Evolutionary conservation across 1,284 basidiomycete species (phyloP).

Genomic region (Ceratobasidium sp.): DNA sequence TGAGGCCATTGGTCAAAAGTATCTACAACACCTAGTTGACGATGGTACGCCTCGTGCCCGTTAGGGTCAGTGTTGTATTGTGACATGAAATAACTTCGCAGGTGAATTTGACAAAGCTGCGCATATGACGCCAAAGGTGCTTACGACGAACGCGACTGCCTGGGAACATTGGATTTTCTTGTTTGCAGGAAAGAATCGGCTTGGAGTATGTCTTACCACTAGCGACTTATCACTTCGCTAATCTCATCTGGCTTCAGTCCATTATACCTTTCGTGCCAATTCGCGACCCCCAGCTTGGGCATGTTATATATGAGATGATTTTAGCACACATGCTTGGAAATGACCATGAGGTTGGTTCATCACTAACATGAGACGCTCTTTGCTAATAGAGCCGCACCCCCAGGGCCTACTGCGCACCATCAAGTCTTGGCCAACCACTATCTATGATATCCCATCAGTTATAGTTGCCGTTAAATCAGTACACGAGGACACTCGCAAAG

Average conservation of each 20-base stretch:
- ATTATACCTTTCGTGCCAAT: slow-evolving; percentile 94
- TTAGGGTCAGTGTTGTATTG: background rate
- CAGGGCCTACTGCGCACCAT: slow-evolving; percentile 84
- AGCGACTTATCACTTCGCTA: slow-evolving; percentile 7
- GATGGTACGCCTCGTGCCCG: slow-evolving; percentile 69
- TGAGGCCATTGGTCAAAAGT: slow-evolving; percentile 83
- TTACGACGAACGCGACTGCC: slow-evolving; percentile 79
- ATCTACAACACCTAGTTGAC: slow-evolving; percentile 82
- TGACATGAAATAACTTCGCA: slow-evolving; percentile 54
- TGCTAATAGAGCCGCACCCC: background rate
- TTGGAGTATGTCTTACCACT: slow-evolving; percentile 69
- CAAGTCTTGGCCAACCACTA: slow-evolving; percentile 88
- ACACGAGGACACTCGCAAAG: slow-evolving; percentile 73
- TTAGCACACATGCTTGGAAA: slow-evolving; percentile 87
- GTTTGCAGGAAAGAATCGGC: slow-evolving; percentile 85
- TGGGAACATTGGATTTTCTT: slow-evolving; percentile 98
- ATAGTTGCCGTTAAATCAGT: slow-evolving; percentile 89
- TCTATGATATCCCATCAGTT: slow-evolving; percentile 90
- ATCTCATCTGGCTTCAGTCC: slow-evolving; percentile 61
- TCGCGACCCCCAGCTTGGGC: slow-evolving; percentile 81
- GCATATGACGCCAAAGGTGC: slow-evolving; percentile 86
- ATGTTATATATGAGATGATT: slow-evolving; percentile 95
- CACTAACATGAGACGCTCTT: background rate
- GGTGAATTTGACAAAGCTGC: slow-evolving; percentile 89
- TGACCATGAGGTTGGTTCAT: slow-evolving; percentile 74